Conservation (phyloP, 768 basidiomycete species). For the Agrocybe praecox region DNA sequence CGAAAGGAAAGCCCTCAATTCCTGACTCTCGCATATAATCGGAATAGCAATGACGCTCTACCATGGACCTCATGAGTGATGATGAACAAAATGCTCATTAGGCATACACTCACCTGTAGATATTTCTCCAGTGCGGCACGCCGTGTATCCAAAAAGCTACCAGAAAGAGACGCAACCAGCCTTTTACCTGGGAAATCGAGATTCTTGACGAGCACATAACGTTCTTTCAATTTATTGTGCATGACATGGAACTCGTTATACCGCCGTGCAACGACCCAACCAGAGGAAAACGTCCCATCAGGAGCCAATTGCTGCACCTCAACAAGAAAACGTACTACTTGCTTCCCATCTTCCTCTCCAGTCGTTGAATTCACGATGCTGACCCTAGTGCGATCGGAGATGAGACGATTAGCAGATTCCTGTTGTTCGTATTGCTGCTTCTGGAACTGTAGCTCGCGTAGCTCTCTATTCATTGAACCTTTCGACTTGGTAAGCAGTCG, state of each 20-base stretch:
- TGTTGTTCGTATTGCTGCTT: conserved; percentile 93
- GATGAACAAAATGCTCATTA: neutral
- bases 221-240: conserved; percentile 84
- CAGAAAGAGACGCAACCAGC: conserved; percentile 85
- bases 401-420: conserved; percentile 85
- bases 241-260: conserved; percentile 95
- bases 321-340: conserved; percentile 89
- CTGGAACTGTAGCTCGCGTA: conserved; percentile 86
- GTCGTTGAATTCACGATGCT: conserved; percentile 82
- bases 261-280: conserved; percentile 91
- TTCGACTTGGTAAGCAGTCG: conserved; percentile 82
- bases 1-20: conserved; percentile 84
- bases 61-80: neutral
- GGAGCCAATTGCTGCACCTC: conserved; percentile 87
- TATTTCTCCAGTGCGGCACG: conserved; percentile 85
- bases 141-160: conserved; percentile 85
- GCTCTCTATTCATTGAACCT: conserved; percentile 77
- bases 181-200: conserved; percentile 94
- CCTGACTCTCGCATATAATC: conserved; percentile 77
- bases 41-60: conserved; percentile 78
- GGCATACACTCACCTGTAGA: conserved; percentile 64
- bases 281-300: conserved; percentile 78
- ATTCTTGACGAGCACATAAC: conserved; percentile 61
- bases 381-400: conserved; percentile 84
- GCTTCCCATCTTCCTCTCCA: conserved; percentile 84